Base-by-base conservation (phyloP, 768 basidiomycete species). In the Leccinum rimulosum region DNA sequence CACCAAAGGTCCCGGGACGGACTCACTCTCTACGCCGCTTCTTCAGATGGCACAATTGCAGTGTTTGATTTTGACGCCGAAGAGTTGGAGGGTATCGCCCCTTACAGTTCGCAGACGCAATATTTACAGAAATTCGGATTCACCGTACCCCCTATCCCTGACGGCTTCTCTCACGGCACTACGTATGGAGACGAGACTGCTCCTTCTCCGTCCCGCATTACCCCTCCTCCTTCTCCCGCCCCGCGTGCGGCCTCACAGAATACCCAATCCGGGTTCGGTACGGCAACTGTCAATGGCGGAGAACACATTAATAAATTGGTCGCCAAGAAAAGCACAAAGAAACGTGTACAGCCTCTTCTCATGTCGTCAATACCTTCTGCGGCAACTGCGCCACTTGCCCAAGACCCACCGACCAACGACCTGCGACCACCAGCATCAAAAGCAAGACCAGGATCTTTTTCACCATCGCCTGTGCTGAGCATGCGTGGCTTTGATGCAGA, bases 31-130 rank as follows among this genome's bases (percentile, higher is more conserved):
- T 98, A 96, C 65, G 95, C 94, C 0, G 93, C 91, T 60, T 97
- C 95, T 1, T 96, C 94, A 0, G 97, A 99, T 69, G 97, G 97
- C 2, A 95, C 95, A 0, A 85, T 98, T 56, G 93, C 87, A 1
- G 93, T 88, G 2, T 91, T 97, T 74, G 80, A 83, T 63, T 98
- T 98, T 66, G 87, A 90, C 45, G 69, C 84, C 2, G 83, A 86
- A 33, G 93, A 93, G 72, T 76, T 92, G 3, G 90, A 91, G 69
- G 92, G 92, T 35, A 88, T 93, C 38, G 87, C 90, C 2, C 84
- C 88, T 4, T 81, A 83, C 65, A 77, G 80, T 10, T 86, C 87
- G 11, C 91, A 93, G 70, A 84, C 84, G 65, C 83, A 89, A 64
- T 94, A 94, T 70, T 77, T 94, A 15, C 83, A 85, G 51, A 91